A percentile compares a stretch with the other conserved stretches of the same genome.
These are phyloP conservation scores for Tetracladium marchalianum DNA, from an alignment of 495 filamentous ascomycete genomes.

Conservation along the genomic window DNA sequence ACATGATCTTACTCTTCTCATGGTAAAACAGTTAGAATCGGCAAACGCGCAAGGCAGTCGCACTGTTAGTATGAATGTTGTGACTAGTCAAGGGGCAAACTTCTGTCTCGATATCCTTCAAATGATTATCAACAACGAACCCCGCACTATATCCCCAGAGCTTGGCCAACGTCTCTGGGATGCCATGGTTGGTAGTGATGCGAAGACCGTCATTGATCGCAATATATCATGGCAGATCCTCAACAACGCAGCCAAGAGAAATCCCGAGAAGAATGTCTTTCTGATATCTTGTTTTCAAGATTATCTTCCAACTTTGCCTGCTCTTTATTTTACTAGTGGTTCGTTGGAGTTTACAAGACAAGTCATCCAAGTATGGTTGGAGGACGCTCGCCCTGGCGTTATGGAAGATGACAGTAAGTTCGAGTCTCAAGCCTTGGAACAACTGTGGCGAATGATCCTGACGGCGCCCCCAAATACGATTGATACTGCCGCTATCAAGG, in stretches of 20 bases:
- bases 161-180: constrained; percentile 58
- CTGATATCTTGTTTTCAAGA: constrained; percentile 54
- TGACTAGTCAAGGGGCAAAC: constrained; percentile 29
- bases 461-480: constrained; percentile 59
- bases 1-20: constrained; percentile 32
- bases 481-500: constrained; percentile 54
- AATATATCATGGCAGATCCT: constrained; percentile 58
- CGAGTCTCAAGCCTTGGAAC: constrained; percentile 54
- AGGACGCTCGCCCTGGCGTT: constrained; percentile 6
- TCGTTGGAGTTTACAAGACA: constrained; percentile 54
- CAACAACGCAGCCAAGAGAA: constrained; percentile 36
- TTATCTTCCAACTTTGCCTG: constrained; percentile 53
- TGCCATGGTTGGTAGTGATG: constrained; percentile 50
- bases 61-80: constrained; percentile 20
- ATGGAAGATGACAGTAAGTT: constrained; percentile 35
- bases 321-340: constrained; percentile 55
- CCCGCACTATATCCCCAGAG: constrained; percentile 48
- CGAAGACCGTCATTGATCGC: constrained; percentile 44
- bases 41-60: too few species aligned
- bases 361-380: constrained; percentile 11
- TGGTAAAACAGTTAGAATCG: constrained; percentile 39
- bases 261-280: constrained; percentile 45
- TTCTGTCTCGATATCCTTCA: constrained; percentile 50
- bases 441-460: constrained; percentile 77
- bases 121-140: constrained; percentile 45